phyloP scores from a whole-genome alignment of 352 stramenopile species.

The Phytophthora fragariae region DNA sequence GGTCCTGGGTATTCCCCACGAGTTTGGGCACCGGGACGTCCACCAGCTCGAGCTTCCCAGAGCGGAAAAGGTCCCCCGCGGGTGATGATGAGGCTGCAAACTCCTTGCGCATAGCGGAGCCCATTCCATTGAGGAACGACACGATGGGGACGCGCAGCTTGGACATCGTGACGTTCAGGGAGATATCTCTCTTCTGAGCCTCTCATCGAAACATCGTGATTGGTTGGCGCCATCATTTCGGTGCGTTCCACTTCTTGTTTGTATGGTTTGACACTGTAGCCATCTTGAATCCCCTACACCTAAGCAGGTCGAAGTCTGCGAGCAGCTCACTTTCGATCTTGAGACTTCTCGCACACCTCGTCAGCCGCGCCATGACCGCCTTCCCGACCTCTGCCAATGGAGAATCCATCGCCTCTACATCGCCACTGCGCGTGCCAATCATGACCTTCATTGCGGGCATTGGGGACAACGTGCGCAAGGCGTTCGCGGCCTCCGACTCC shows the following conservation, averaged over 20 bases:
- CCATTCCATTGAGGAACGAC: constrained; percentile 47
- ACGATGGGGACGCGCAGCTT: constrained; percentile 39
- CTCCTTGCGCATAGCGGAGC: constrained; percentile 38
- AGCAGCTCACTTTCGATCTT: background rate
- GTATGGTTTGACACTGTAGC: constrained; percentile 18
- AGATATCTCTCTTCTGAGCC: constrained; percentile 17
- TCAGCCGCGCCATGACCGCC: constrained; percentile 19
- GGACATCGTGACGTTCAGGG: constrained; percentile 5
- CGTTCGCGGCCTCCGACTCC: constrained; percentile 29
- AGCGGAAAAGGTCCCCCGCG: constrained; percentile 38
- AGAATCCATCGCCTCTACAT: constrained; percentile 2
- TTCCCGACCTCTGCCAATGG: constrained; percentile 13
- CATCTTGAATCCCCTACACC: constrained; percentile 4
- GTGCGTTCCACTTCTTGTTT: constrained; percentile 1
- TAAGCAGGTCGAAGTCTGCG: background rate
- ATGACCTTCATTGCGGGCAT: constrained; percentile 43
- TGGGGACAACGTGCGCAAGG: constrained; percentile 39
- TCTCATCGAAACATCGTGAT: constrained; percentile 24
- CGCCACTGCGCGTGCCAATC: constrained; percentile 31
- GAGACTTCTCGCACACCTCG: background rate
- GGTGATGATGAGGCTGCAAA: constrained; percentile 31
- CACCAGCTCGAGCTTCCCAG: constrained; percentile 38
- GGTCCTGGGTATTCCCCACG: constrained; percentile 44
- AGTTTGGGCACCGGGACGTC: constrained; percentile 43
- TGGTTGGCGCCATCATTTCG: constrained; percentile 6